A percentile compares a stretch with the other conserved stretches of the same genome.
phyloP scores from a whole-genome alignment of 306 rosid species.

The Lagenaria siceraria region DNA sequence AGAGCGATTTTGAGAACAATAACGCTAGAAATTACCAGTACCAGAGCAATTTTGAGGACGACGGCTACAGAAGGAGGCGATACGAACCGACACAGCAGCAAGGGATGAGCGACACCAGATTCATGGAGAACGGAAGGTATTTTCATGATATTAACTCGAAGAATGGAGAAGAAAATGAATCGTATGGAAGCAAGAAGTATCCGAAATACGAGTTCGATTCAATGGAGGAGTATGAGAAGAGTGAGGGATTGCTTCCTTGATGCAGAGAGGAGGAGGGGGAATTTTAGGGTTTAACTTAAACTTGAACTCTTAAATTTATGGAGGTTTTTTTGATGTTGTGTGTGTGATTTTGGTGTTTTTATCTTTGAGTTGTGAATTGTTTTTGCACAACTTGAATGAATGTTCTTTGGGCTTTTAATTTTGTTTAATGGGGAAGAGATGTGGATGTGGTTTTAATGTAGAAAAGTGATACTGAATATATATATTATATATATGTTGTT shows the following conservation, averaged over 20 bases:
- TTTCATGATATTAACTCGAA: slow-evolving; percentile 12
- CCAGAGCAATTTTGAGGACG: neutral
- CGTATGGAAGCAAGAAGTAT: slow-evolving; percentile 15
- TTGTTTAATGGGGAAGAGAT: no score
- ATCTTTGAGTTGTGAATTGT: slow-evolving; percentile 4
- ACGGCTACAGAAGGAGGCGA: slow-evolving; percentile 4
- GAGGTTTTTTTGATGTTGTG: neutral
- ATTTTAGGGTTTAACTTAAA: neutral
- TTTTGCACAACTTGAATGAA: neutral
- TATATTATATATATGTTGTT: no score
- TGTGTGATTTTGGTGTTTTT: neutral
- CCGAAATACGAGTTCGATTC: slow-evolving; percentile 27
- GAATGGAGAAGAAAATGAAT: slow-evolving; percentile 13
- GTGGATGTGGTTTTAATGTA: neutral
- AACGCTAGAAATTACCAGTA: slow-evolving; percentile 12
- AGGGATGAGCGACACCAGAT: slow-evolving; percentile 87
- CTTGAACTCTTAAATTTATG: neutral
- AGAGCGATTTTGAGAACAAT: slow-evolving; percentile 13
- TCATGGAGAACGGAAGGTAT: slow-evolving; percentile 46
- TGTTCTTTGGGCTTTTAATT: neutral
- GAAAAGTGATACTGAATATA: neutral
- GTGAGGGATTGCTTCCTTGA: slow-evolving; percentile 37
- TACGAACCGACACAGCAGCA: slow-evolving; percentile 24
- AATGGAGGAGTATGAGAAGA: slow-evolving; percentile 49
- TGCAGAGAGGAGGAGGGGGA: neutral